These are phyloP conservation scores for Wickerhamomyces sydowiorum DNA, from an alignment of 805 yeast genomes.

Conservation along the genomic window DNA sequence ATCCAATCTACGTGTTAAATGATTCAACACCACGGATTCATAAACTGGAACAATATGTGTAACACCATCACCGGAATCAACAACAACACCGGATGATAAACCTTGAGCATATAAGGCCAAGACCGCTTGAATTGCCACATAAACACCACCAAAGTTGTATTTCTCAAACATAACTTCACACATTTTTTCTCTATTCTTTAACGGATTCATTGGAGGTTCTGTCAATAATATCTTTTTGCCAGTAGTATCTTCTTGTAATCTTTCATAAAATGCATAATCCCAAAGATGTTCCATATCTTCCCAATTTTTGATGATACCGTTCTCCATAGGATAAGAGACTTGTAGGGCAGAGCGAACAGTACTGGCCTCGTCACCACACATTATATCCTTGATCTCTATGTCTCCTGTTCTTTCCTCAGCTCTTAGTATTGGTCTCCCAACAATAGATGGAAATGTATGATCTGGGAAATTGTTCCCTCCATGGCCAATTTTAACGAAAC, in stretches of 20 bases:
- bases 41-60: constrained; percentile 98
- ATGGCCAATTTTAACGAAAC: constrained; percentile 94
- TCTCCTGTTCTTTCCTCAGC: constrained; percentile 87
- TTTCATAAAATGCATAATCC: constrained; percentile 95
- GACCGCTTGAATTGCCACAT: constrained; percentile 97
- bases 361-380: constrained; percentile 97
- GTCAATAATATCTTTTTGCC: constrained; percentile 84
- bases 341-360: constrained; percentile 86
- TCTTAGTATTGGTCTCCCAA: constrained; percentile 93
- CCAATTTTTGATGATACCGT: constrained; percentile 96
- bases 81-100: constrained; percentile 93
- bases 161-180: constrained; percentile 90
- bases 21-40: constrained; percentile 94
- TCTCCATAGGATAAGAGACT: constrained; percentile 97
- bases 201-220: constrained; percentile 97
- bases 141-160: constrained; percentile 86
- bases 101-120: constrained; percentile 97
- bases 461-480: constrained; percentile 98
- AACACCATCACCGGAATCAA: constrained; percentile 98
- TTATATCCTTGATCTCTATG: constrained; percentile 84
- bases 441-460: constrained; percentile 93
- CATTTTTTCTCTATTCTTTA: constrained; percentile 85
- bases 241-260: constrained; percentile 74
- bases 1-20: constrained; percentile 84
- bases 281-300: constrained; percentile 97